Percentiles rank a stretch among this genome's conserved stretches.
phyloP scores from a whole-genome alignment of 2,329 filamentous ascomycete genomes.

The Epicoccum nigrum region DNA sequence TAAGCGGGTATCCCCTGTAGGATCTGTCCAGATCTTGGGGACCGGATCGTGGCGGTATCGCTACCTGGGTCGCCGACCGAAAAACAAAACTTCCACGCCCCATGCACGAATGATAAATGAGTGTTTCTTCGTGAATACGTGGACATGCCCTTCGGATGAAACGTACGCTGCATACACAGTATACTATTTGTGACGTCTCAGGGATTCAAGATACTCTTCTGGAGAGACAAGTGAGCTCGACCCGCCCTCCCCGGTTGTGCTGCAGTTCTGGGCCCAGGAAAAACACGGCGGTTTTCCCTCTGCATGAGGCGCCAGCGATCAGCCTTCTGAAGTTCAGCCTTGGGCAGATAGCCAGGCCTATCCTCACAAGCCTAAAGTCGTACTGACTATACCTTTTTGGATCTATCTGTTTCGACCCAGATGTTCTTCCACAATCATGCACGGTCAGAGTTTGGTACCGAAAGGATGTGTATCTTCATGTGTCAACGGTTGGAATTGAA shows the following conservation, averaged over 20 bases:
- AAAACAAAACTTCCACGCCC: constrained; percentile 11
- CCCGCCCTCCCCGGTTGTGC: too few relatives aligned
- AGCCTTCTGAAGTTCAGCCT: too few relatives aligned
- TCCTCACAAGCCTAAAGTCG: constrained; percentile 12
- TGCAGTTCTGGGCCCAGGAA: too few relatives aligned
- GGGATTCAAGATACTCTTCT: too few relatives aligned
- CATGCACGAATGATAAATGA: neutral
- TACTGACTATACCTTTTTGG: constrained; percentile 5
- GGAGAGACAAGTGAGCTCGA: too few relatives aligned
- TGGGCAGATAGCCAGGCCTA: constrained; percentile 12
- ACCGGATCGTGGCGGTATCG: constrained; percentile 20
- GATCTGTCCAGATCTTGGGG: constrained; percentile 22
- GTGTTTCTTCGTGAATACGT: neutral
- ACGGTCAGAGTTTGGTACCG: constrained; percentile 16
- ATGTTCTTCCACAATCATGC: constrained; percentile 13
- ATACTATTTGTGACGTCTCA: too few relatives aligned
- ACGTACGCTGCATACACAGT: too few relatives aligned
- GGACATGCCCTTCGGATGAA: too few relatives aligned
- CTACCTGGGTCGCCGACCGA: constrained; percentile 14
- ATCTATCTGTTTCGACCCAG: constrained; percentile 11
- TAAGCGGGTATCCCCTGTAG: constrained; percentile 12
- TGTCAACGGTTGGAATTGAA: constrained; percentile 15
- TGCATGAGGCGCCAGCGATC: too few relatives aligned
- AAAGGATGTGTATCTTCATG: constrained; percentile 15
- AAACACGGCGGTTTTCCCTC: too few relatives aligned